phyloP scores from a whole-genome alignment of 1,284 basidiomycete species.

The Trametes pubescens region DNA sequence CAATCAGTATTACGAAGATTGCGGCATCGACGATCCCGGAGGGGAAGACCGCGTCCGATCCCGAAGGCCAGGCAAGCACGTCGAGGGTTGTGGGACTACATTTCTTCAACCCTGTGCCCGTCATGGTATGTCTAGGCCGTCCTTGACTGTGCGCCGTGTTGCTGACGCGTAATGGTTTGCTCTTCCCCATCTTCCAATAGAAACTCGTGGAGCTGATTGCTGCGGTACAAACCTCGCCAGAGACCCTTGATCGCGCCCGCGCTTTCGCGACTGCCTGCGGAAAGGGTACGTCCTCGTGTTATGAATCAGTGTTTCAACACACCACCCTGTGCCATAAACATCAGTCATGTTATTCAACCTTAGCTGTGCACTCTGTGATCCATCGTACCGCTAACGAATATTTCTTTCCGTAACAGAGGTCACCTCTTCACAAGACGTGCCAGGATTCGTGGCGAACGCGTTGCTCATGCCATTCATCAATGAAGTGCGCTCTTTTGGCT shows the following conservation, averaged over 20 bases:
- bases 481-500: slow-evolving; percentile 58
- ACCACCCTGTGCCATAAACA: too few relatives aligned
- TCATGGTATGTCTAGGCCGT: slow-evolving; percentile 69
- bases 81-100: slow-evolving; percentile 86
- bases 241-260: slow-evolving; percentile 80
- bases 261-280: slow-evolving; percentile 90
- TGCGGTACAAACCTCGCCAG: slow-evolving; percentile 87
- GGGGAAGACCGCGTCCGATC: slow-evolving; percentile 63
- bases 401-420: slow-evolving; percentile 64
- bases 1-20: slow-evolving; percentile 94
- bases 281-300: slow-evolving; percentile 65
- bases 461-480: slow-evolving; percentile 94
- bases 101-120: slow-evolving; percentile 96
- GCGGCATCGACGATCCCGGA: slow-evolving; percentile 78
- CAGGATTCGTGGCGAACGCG: slow-evolving; percentile 90
- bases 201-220: slow-evolving; percentile 94
- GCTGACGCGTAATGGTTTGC: neutral
- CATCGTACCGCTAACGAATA: too few relatives aligned
- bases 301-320: neutral
- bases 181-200: slow-evolving; percentile 48
- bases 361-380: too few relatives aligned
- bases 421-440: slow-evolving; percentile 87
- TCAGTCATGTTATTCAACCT: too few relatives aligned
- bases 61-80: slow-evolving; percentile 67
- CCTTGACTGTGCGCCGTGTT: neutral